A percentile compares a stretch with the other conserved stretches of the same genome.
Evolutionary conservation across 208 protist species (phyloP).

Genomic region (Wallacemonas sp.): DNA sequence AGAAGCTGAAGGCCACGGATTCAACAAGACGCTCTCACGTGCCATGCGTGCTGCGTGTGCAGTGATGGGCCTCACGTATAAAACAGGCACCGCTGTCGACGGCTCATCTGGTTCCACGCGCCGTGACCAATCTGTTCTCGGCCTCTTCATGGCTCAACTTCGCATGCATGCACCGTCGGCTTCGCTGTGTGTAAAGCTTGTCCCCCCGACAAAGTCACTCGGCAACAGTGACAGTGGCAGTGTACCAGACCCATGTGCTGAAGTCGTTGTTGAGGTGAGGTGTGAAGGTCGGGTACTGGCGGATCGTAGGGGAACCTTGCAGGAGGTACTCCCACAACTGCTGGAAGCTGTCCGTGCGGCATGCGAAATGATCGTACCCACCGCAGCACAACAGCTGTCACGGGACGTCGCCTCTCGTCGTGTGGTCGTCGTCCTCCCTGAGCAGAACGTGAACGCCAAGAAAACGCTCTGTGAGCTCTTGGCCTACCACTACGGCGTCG

Average conservation of each 20-base stretch:
- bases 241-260: no score
- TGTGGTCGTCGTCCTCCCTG: conserved; percentile 53
- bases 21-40: conserved; percentile 17
- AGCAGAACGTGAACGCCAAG: conserved; percentile 37
- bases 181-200: neutral
- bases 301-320: neutral
- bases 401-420: conserved; percentile 19
- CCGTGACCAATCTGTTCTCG: neutral
- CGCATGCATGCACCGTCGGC: neutral
- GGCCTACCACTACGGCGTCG: conserved; percentile 54
- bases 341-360: neutral
- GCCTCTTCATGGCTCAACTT: neutral
- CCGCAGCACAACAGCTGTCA: neutral
- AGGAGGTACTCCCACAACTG: neutral
- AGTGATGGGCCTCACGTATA: conserved; percentile 13
- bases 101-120: neutral
- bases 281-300: neutral
- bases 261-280: neutral
- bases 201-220: no score
- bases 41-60: conserved; percentile 56
- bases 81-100: neutral
- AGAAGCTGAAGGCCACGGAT: conserved; percentile 41
- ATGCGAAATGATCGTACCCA: neutral
- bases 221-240: no score
- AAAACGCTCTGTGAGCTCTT: conserved; percentile 48